Percentiles rank a stretch among this genome's conserved stretches.
phyloP scores from a whole-genome alignment of 768 basidiomycete genomes.

The Termitomyces sp. region DNA sequence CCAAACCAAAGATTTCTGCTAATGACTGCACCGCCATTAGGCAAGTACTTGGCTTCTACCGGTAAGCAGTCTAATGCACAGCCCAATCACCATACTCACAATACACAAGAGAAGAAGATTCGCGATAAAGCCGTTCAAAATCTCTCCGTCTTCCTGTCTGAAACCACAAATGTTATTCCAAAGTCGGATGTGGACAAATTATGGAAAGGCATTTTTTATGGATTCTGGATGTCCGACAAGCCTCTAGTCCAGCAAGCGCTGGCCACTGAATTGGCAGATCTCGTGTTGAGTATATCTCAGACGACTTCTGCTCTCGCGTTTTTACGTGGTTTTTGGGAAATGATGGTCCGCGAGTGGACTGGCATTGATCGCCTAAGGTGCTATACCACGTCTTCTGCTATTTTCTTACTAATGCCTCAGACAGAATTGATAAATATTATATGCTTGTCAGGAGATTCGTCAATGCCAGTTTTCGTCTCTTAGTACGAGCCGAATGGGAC shows the following conservation, averaged over 20 bases:
- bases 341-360: slow-evolving; percentile 88
- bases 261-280: slow-evolving; percentile 78
- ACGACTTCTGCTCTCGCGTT: slow-evolving; percentile 63
- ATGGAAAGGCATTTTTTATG: slow-evolving; percentile 98
- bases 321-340: slow-evolving; percentile 86
- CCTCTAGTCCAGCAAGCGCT: slow-evolving; percentile 93
- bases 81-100: slow-evolving; percentile 15
- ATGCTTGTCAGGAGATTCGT: slow-evolving; percentile 89
- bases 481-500: slow-evolving; percentile 72
- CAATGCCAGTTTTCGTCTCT: slow-evolving; percentile 78
- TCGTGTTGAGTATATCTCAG: slow-evolving; percentile 65
- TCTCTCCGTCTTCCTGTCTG: slow-evolving; percentile 74
- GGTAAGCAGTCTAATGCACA: slow-evolving; percentile 40
- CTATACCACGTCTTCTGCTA: slow-evolving; percentile 17
- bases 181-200: slow-evolving; percentile 83
- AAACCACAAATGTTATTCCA: slow-evolving; percentile 52
- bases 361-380: slow-evolving; percentile 89
- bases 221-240: slow-evolving; percentile 99
- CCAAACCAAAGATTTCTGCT: slow-evolving; percentile 8
- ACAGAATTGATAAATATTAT: slow-evolving; percentile 95
- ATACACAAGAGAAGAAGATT: slow-evolving; percentile 73
- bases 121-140: slow-evolving; percentile 88
- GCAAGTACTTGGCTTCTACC: slow-evolving; percentile 89
- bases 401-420: slow-evolving; percentile 3
- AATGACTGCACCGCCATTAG: slow-evolving; percentile 57